Evolutionary conservation across 163 green algal species (phyloP), one percentile per base, ranked within the genome.

Genomic region (Volvox carteri): DNA sequence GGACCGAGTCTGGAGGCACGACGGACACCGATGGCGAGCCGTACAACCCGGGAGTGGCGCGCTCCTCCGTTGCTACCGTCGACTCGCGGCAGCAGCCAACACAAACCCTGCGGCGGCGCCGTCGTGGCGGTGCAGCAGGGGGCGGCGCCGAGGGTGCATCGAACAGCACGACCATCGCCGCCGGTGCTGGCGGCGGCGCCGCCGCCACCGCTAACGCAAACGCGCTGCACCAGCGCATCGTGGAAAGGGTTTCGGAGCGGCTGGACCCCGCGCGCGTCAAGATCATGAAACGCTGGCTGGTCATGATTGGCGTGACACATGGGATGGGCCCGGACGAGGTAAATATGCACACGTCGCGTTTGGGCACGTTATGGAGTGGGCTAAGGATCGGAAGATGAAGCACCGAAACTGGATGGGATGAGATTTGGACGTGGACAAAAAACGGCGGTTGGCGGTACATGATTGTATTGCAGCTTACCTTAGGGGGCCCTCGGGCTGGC

Each of bases 251-350:
- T 42, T 65, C 39, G 14, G 79, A 86, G 79, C 79, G 79, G 12
- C 44, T 86, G 79, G 79, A 86, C 54, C 79, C 79, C 1, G 79
- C 79, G 4, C 62, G 60, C 3, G 79, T 86, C 28, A 62, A 62
- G 41, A 86, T 86, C 79, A 86, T 86, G 79, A 86, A 86, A 62
- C 79, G 79, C 41, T 86, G 79, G 79, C 79, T 86, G 41, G 41
- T 86, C 30, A 86, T 86, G 79, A 77, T 86, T 18, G 79, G 79
- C 28, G 41, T 86, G 16, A 77, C 79, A n/a, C 79, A 86, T 42
- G 79, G 79, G 21, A 86, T 86, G 28, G 41, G 5, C 2, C 48
- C 46, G 23, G 54, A 85, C 5, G 77, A 85, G 77, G 77, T 85
- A 35, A n/a, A n/a, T n/a, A n/a, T n/a, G n/a, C n/a, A n/a, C n/a